phyloP scores from a whole-genome alignment of 2,329 filamentous ascomycete genomes.

The Didymella lethalis region DNA sequence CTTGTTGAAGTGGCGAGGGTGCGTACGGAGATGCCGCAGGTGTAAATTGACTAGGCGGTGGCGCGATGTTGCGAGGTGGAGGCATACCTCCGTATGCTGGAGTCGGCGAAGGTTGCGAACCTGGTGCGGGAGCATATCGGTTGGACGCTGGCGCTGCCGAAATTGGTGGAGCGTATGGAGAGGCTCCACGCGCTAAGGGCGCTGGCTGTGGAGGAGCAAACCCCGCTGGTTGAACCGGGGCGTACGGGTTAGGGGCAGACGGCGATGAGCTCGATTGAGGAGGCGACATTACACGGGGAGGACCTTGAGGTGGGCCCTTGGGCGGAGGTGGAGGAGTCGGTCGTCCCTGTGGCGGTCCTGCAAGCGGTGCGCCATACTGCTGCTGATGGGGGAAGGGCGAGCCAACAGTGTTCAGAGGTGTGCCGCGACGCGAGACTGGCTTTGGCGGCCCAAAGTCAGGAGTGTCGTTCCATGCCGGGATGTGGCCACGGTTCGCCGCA shows the following conservation, averaged over 20 bases:
- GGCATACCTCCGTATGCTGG: conserved; percentile 47
- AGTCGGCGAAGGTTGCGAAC: conserved; percentile 59
- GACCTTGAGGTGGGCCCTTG: conserved; percentile 67
- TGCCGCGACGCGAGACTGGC: conserved; percentile 74
- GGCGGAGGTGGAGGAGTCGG: conserved; percentile 81
- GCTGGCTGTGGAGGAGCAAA: conserved; percentile 60
- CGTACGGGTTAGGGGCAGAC: conserved; percentile 63
- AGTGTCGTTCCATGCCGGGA: conserved; percentile 92
- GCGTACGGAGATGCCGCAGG: conserved; percentile 49
- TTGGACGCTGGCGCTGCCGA: conserved; percentile 66
- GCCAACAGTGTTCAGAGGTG: conserved; percentile 75
- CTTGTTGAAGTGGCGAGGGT: conserved; percentile 45
- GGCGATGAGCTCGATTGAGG: conserved; percentile 58
- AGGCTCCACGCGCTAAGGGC: conserved; percentile 75
- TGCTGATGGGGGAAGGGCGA: conserved; percentile 76
- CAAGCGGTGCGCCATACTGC: conserved; percentile 56
- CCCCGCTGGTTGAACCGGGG: conserved; percentile 59
- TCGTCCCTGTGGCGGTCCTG: conserved; percentile 64
- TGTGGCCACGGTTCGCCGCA: conserved; percentile 73
- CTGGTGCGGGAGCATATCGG: conserved; percentile 71
- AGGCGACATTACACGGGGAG: conserved; percentile 70
- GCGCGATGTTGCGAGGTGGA: conserved; percentile 55
- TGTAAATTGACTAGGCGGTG: conserved; percentile 51
- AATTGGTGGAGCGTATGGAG: conserved; percentile 86
- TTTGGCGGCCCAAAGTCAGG: conserved; percentile 76